Base-by-base conservation (phyloP, 441 rosid genomes). In the Capsella rubella region DNA sequence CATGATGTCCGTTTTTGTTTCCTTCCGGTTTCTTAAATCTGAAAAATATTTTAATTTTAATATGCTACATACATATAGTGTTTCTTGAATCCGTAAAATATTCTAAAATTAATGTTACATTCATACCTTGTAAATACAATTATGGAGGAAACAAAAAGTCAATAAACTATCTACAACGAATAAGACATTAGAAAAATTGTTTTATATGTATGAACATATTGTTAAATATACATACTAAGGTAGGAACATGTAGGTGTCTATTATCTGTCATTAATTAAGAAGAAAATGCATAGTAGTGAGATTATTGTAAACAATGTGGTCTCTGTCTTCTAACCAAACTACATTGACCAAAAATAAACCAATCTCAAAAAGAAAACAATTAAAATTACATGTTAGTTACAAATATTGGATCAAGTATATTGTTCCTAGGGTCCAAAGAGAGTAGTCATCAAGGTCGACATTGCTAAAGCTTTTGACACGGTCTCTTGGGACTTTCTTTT, bases 221-320 rank as follows among this genome's bases (percentile, higher is more conserved):
- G 3, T 31, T 31, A 31, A 63, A 13, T 2, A 35, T 46, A 18
- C 2, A 0, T 21, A 21, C 25, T 0, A 21, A 16, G 43, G 43
- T 52, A 75, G 7, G 47, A 43, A 12, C 37, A 14, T n/a, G 27
- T 47, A 34, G 43, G 43, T 76, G 25, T 56, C 25, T 21, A 53
- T 55, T 56, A 1, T 55, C 49, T 46, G 18, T 31, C 54, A 69
- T 62, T 61, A 39, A 8, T 32, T 40, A 31, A 40, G 40, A 54
- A 46, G 61, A 39, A 56, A 14, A 47, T 76, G 67, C 50, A 64
- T 5, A 64, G 10, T 34, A 64, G 52, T 71, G 76, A 50, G 39
- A 55, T 55, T 56, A 64, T 2, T 56, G 34, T 69, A 37, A 11
- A 47, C 2, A 34, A 47, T 15, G 64, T 54, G 51, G 55, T 42